Evolutionary conservation across 352 stramenopile genomes (phyloP), one percentile per base, ranked within the genome.

Genomic region (Globisporangium echinulatum): DNA sequence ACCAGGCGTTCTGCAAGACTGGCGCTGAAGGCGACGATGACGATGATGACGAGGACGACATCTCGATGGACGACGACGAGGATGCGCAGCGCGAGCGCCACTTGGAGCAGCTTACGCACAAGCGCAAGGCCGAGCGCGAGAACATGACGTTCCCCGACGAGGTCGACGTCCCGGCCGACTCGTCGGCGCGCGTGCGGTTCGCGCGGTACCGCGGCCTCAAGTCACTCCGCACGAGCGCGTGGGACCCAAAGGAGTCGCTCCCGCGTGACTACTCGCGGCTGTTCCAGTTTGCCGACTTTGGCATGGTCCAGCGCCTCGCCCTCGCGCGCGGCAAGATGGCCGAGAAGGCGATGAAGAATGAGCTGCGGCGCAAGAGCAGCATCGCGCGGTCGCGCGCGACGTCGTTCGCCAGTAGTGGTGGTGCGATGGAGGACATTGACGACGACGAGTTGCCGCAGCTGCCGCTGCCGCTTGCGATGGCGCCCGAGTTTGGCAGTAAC

Each of bases 231-330:
- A 98, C 94, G 59, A 98, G 89, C 59, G 70, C 82, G 54, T 99
- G 97, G 97, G 96, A 99, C 68, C 82, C 96, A 3, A 98, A 99
- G 75, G 97, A 99, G 77, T 98, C 95, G 68, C 90, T 99, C 7
- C 97, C 97, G 25, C 82, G 88, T 36, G 91, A 98, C 51, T 99
- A 99, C 73, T 92, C 92, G 33, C 87, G 93, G 6, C 82, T 99
- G 36, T 99, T 98, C 74, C 91, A 99, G 72, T 98, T 99, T 67
- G 75, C 86, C 9, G 96, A 97, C 77, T 98, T 98, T 70, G 85
- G 88, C 33, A 90, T 89, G 64, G 96, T 97, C 40, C 94, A 99
- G 82, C 90, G 95, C 37, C 74, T 92, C 59, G 90, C 98, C 7
- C 85, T 98, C 58, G 66, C 80, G 52, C 80, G 82, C 17, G 81